Percentiles rank a stretch among this genome's conserved stretches.
These are phyloP conservation scores for Fraxinus velutina DNA, from an alignment of 305 asterid species.

Conservation along the genomic window DNA sequence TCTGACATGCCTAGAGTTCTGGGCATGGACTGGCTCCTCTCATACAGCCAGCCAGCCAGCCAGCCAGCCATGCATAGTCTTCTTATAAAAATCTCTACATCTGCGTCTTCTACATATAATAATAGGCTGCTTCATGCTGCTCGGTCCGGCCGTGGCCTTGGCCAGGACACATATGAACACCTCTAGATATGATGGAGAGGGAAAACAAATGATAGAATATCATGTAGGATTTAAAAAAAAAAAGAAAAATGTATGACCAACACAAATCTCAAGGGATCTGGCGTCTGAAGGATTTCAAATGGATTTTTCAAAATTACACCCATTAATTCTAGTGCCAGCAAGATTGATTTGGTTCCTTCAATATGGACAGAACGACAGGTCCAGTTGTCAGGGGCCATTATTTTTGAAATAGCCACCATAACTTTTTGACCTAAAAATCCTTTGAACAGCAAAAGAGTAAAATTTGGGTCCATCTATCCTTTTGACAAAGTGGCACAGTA, in stretches of 20 bases:
- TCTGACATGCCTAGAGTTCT: neutral
- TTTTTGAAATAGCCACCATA: constrained; percentile 29
- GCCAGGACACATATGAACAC: neutral
- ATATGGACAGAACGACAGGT: neutral
- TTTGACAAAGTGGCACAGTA: neutral
- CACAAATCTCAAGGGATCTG: constrained; percentile 9
- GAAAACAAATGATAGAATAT: neutral
- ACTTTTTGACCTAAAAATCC: constrained; percentile 33
- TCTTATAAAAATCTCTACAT: neutral
- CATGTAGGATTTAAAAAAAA: neutral
- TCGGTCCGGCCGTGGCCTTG: neutral
- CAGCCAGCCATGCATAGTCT: neutral
- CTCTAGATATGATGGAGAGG: neutral
- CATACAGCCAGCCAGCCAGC: neutral
- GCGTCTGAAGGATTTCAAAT: neutral
- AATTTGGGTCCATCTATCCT: neutral
- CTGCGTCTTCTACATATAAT: neutral
- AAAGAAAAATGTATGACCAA: neutral
- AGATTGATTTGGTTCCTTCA: constrained; percentile 1
- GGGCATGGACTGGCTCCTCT: neutral
- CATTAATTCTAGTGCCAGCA: neutral
- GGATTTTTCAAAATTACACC: neutral
- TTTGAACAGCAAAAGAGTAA: constrained; percentile 2
- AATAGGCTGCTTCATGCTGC: neutral
- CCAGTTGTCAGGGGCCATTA: constrained; percentile 1